These are phyloP conservation scores for Peniophora sp. DNA, from an alignment of 1,284 basidiomycete species.

Conservation along the genomic window DNA sequence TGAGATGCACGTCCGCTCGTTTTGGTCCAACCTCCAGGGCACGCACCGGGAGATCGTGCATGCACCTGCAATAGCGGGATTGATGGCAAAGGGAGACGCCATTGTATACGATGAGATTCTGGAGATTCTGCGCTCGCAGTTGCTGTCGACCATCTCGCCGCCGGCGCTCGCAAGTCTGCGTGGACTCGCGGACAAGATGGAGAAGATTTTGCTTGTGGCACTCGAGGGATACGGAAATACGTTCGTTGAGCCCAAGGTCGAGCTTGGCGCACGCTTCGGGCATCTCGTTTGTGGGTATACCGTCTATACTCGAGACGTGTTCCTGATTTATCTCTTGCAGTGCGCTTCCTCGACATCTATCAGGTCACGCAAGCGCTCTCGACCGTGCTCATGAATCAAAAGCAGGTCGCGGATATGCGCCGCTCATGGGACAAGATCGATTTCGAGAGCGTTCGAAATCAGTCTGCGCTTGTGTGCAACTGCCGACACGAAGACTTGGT, in stretches of 20 bases:
- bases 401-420: slow-evolving; percentile 78
- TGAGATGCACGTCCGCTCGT: slow-evolving; percentile 74
- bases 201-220: slow-evolving; percentile 75
- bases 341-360: slow-evolving; percentile 83
- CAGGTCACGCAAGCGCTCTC: slow-evolving; percentile 82
- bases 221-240: slow-evolving; percentile 78
- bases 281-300: slow-evolving; percentile 72
- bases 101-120: slow-evolving; percentile 87
- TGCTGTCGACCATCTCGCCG: slow-evolving; percentile 69
- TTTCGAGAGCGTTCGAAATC: slow-evolving; percentile 84
- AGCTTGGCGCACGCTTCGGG: slow-evolving; percentile 80
- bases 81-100: slow-evolving; percentile 84
- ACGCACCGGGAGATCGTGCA: slow-evolving; percentile 79
- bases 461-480: slow-evolving; percentile 85
- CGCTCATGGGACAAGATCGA: slow-evolving; percentile 81
- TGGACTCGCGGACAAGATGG: slow-evolving; percentile 84
- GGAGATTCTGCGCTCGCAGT: slow-evolving; percentile 74
- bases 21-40: slow-evolving; percentile 70
- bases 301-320: slow-evolving; percentile 2
- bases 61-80: slow-evolving; percentile 76
- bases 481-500: slow-evolving; percentile 84
- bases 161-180: slow-evolving; percentile 63
- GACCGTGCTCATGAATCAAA: slow-evolving; percentile 78
- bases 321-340: slow-evolving; percentile 27
- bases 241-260: slow-evolving; percentile 87